phyloP scores from a whole-genome alignment of 257 asterid genomes.

The Solanum ossicruentum region DNA sequence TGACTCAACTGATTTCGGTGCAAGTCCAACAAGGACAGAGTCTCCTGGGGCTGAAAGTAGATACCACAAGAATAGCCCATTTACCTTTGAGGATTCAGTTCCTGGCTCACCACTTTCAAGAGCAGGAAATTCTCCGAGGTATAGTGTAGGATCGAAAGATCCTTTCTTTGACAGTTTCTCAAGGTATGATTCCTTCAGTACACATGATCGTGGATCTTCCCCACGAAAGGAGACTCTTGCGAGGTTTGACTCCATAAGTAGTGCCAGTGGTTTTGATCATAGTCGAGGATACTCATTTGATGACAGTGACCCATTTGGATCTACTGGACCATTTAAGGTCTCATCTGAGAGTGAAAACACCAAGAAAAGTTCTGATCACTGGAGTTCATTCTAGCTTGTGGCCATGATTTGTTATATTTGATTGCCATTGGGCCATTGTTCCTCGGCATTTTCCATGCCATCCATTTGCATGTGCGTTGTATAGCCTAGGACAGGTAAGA shows the following conservation, averaged over 20 bases:
- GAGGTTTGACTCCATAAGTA: slow-evolving; percentile 78
- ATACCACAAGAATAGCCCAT: slow-evolving; percentile 49
- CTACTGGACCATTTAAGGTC: slow-evolving; percentile 82
- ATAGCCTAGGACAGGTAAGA: background rate
- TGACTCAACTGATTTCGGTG: slow-evolving; percentile 60
- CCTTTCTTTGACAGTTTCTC: slow-evolving; percentile 61
- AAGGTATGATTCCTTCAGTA: slow-evolving; percentile 64
- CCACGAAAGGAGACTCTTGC: slow-evolving; percentile 44
- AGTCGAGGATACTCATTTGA: slow-evolving; percentile 67
- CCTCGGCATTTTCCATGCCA: background rate
- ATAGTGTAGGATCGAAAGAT: slow-evolving; percentile 47
- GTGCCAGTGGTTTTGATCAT: slow-evolving; percentile 52
- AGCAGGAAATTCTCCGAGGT: slow-evolving; percentile 59
- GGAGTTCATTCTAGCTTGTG: slow-evolving; percentile 27
- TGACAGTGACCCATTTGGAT: slow-evolving; percentile 82
- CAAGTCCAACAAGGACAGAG: slow-evolving; percentile 49
- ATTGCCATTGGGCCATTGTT: background rate
- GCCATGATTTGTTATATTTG: background rate
- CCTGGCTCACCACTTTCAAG: slow-evolving; percentile 62
- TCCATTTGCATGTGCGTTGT: background rate
- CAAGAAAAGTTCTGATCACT: slow-evolving; percentile 32
- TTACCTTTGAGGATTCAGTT: slow-evolving; percentile 66
- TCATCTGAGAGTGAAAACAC: slow-evolving; percentile 32
- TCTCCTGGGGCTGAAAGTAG: slow-evolving; percentile 43
- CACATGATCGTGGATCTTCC: slow-evolving; percentile 37